phyloP scores from a whole-genome alignment of 2,329 filamentous ascomycete species.

The Trichoderma endophyticum region DNA sequence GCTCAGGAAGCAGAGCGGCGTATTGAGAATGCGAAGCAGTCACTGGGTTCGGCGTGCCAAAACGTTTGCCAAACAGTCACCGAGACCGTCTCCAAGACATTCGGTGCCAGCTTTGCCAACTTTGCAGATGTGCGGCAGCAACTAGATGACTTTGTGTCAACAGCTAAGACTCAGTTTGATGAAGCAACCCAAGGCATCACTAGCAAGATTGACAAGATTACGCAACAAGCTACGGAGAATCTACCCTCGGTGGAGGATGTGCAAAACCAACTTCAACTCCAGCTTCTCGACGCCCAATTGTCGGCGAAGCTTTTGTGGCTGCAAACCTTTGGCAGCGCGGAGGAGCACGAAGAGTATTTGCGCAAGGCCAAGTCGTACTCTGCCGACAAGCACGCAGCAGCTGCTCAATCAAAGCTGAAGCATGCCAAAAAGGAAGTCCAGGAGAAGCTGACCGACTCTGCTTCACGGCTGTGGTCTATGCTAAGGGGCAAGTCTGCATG shows the following conservation, averaged over 20 bases:
- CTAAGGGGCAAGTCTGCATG: conserved; percentile 25
- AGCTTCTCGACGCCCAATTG: conserved; percentile 52
- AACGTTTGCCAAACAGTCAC: conserved; percentile 28
- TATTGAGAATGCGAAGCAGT: conserved; percentile 34
- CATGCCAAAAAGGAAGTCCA: conserved; percentile 23
- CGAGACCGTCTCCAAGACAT: conserved; percentile 27
- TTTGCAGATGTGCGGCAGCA: conserved; percentile 26
- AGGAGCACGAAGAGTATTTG: conserved; percentile 46
- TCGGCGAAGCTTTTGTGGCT: conserved; percentile 57
- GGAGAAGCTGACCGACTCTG: conserved; percentile 27
- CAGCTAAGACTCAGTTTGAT: conserved; percentile 22
- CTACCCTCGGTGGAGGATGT: conserved; percentile 27
- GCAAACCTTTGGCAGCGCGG: conserved; percentile 47
- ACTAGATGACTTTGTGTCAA: conserved; percentile 23
- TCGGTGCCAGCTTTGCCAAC: conserved; percentile 24
- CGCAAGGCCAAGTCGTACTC: conserved; percentile 46
- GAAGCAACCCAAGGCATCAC: conserved; percentile 23
- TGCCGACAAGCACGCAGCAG: conserved; percentile 35
- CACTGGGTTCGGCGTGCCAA: conserved; percentile 32
- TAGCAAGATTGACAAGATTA: conserved; percentile 21
- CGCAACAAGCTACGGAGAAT: conserved; percentile 23
- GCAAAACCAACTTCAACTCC: conserved; percentile 42
- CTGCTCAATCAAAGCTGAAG: conserved; percentile 31
- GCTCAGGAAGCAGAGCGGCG: conserved; percentile 39
- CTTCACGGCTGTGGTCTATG: conserved; percentile 25